Evolutionary conservation across 2,329 filamentous ascomycete genomes (phyloP).

Genomic region (Fusarium mundagurra): DNA sequence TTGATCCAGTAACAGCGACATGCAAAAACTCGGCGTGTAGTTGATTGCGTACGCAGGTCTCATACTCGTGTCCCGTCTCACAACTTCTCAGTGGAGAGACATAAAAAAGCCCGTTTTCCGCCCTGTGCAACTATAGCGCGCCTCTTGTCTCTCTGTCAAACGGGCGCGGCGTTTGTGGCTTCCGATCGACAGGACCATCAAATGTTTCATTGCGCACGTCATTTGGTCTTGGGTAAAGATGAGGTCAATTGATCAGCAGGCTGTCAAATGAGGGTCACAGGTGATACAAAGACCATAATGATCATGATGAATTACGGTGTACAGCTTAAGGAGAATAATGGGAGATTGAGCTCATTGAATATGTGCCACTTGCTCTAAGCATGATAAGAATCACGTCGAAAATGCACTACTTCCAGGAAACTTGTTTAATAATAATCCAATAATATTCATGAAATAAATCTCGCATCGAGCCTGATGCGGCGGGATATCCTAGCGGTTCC

Average conservation of each 20-base stretch:
- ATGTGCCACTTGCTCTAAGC: background rate
- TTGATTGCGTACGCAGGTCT: slow-evolving; percentile 30
- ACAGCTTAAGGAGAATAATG: background rate
- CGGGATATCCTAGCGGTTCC: slow-evolving; percentile 18
- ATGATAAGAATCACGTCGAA: background rate
- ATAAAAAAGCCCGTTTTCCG: background rate
- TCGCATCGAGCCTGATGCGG: background rate
- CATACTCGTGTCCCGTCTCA: slow-evolving; percentile 25
- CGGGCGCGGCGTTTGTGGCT: slow-evolving; percentile 16
- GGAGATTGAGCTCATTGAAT: background rate
- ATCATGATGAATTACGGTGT: background rate
- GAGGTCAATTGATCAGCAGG: background rate
- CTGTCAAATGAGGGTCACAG: background rate
- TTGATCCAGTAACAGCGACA: background rate
- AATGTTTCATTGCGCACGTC: slow-evolving; percentile 21
- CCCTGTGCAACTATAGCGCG: background rate
- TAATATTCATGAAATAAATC: slow-evolving; percentile 1
- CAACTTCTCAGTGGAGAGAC: background rate
- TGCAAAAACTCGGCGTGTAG: background rate
- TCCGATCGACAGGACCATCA: slow-evolving; percentile 15
- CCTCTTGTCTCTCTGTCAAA: slow-evolving; percentile 21
- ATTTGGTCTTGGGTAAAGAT: slow-evolving; percentile 3
- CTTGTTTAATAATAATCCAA: background rate
- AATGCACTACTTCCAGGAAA: background rate
- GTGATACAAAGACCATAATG: background rate